These are phyloP conservation scores for Microcera coccophila DNA, from an alignment of 2,329 filamentous ascomycete species.

Conservation along the genomic window DNA sequence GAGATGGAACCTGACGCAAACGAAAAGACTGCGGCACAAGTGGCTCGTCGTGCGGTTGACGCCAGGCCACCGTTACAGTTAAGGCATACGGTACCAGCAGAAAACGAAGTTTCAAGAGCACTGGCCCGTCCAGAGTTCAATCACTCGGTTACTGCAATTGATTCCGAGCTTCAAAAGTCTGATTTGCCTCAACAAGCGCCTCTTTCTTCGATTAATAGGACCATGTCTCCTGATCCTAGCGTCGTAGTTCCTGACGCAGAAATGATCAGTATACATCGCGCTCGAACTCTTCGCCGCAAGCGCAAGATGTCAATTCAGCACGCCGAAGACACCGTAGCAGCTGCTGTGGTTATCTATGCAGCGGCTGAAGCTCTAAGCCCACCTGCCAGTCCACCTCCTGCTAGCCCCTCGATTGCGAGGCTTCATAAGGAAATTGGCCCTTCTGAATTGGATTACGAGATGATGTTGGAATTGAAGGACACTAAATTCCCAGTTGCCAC, in stretches of 20 bases:
- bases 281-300: constrained; percentile 43
- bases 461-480: constrained; percentile 23
- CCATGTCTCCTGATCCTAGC: constrained; percentile 42
- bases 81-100: background rate
- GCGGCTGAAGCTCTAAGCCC: constrained; percentile 47
- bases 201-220: constrained; percentile 9
- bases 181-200: constrained; percentile 14
- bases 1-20: background rate
- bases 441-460: constrained; percentile 25
- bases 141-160: constrained; percentile 9
- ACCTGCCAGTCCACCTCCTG: constrained; percentile 32
- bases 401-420: constrained; percentile 8
- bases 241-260: constrained; percentile 43
- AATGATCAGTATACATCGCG: constrained; percentile 38
- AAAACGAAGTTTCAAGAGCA: constrained; percentile 6
- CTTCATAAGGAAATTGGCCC: constrained; percentile 22
- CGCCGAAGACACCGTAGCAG: constrained; percentile 51
- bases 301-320: constrained; percentile 43
- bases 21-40: background rate
- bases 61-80: background rate
- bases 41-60: background rate
- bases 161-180: constrained; percentile 12
- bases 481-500: constrained; percentile 32
- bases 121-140: constrained; percentile 11
- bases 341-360: constrained; percentile 52